These are phyloP conservation scores for Russula ochroleuca DNA, from an alignment of 768 basidiomycete genomes.

Conservation along the genomic window DNA sequence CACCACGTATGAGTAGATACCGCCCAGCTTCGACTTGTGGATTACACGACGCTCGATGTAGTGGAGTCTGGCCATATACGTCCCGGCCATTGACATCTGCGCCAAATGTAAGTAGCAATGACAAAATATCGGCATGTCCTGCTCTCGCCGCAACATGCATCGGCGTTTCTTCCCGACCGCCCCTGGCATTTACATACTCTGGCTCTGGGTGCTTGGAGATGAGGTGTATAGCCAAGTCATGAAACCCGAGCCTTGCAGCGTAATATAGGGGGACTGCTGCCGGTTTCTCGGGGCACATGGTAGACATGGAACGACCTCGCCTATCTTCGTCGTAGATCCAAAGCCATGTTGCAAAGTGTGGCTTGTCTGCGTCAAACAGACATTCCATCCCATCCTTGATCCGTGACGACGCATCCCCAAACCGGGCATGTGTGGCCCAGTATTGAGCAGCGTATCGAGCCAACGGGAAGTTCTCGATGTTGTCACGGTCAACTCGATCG, in stretches of 20 bases:
- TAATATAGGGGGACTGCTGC: background rate
- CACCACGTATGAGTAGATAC: background rate
- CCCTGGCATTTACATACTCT: background rate
- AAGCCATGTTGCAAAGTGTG: background rate
- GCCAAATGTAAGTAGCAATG: background rate
- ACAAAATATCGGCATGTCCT: background rate
- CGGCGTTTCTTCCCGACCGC: background rate
- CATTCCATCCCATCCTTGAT: background rate
- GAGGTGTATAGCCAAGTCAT: background rate
- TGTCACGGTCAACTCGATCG: background rate
- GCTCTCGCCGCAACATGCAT: background rate
- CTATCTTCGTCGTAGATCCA: background rate
- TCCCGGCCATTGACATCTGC: background rate
- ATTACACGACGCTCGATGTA: background rate
- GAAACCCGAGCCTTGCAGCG: background rate
- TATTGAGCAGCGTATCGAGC: background rate
- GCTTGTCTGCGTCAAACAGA: background rate
- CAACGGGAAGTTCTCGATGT: background rate
- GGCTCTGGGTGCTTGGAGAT: background rate
- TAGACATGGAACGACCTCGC: background rate
- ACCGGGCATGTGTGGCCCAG: background rate
- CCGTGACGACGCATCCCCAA: background rate
- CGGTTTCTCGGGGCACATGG: background rate
- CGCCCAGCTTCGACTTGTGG: background rate
- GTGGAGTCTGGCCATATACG: background rate